Evolutionary conservation across 1,139 yeast genomes (phyloP).

Genomic region (Trichomonascaceae sp.): DNA sequence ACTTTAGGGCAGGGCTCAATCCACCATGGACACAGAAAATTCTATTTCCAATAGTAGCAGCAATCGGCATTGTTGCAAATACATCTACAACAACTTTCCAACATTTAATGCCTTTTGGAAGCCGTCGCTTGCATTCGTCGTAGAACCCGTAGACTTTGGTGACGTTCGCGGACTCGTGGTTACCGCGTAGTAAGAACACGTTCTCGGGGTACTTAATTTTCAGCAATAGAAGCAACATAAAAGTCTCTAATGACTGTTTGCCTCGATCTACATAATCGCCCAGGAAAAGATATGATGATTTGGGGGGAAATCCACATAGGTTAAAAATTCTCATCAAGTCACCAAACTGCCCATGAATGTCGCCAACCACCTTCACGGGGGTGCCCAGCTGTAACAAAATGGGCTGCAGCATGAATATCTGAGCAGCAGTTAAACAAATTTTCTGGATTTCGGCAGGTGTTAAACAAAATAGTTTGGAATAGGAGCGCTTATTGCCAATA

Average conservation of each 20-base stretch:
- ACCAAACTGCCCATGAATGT: conserved; percentile 77
- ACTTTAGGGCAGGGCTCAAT: conserved; percentile 65
- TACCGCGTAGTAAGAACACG: conserved; percentile 76
- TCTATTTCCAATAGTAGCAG: conserved; percentile 78
- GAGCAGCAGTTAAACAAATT: conserved; percentile 62
- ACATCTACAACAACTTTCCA: conserved; percentile 81
- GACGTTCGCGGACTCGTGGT: conserved; percentile 79
- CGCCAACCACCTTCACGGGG: conserved; percentile 84
- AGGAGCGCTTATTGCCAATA: conserved; percentile 15
- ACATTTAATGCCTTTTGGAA: conserved; percentile 41
- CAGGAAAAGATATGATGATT: conserved; percentile 67
- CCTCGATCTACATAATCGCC: conserved; percentile 91
- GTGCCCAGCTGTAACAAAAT: conserved; percentile 69
- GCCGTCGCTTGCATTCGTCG: conserved; percentile 78
- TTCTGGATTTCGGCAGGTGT: conserved; percentile 52
- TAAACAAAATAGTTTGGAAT: conserved; percentile 27
- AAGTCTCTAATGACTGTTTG: conserved; percentile 74
- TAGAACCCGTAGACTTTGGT: conserved; percentile 83
- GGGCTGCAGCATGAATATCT: conserved; percentile 71
- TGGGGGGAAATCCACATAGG: conserved; percentile 75
- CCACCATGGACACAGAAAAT: conserved; percentile 91
- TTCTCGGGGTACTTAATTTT: conserved; percentile 80
- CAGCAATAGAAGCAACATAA: conserved; percentile 61
- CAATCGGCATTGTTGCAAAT: conserved; percentile 78
- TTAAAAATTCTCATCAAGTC: conserved; percentile 71